Conservation (phyloP, 768 basidiomycete genomes). For the Pulveroboletus ravenelii region DNA sequence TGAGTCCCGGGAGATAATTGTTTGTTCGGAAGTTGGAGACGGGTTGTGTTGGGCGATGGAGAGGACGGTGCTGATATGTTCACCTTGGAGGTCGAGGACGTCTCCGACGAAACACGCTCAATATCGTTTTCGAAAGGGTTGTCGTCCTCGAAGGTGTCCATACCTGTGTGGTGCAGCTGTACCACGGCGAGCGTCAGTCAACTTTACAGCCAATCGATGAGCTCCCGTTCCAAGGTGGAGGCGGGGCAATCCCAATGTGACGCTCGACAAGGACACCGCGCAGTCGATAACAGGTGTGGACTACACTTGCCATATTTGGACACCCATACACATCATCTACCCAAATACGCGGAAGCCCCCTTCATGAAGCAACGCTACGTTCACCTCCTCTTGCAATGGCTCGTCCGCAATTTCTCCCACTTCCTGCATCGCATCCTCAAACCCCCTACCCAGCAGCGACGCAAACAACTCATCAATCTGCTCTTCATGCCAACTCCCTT, state of each 20-base stretch:
- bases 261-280: background rate
- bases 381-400: slow-evolving; percentile 29
- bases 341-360: slow-evolving; percentile 60
- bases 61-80: slow-evolving; percentile 52
- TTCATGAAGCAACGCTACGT: slow-evolving; percentile 26
- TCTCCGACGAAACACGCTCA: slow-evolving; percentile 33
- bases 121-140: slow-evolving; percentile 57
- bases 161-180: slow-evolving; percentile 3
- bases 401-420: slow-evolving; percentile 28
- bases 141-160: slow-evolving; percentile 54
- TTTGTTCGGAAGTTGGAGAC: slow-evolving; percentile 46
- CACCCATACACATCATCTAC: slow-evolving; percentile 27
- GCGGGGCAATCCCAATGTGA: background rate
- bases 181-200: background rate
- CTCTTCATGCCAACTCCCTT: slow-evolving; percentile 86
- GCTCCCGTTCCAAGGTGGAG: background rate
- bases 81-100: slow-evolving; percentile 34
- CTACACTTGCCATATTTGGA: slow-evolving; percentile 26
- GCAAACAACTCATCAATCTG: slow-evolving; percentile 94
- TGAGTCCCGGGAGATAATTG: slow-evolving; percentile 54
- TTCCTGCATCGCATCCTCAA: slow-evolving; percentile 36
- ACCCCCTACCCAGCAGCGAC: slow-evolving; percentile 77
- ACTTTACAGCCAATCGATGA: background rate
- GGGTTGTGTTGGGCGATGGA: slow-evolving; percentile 41
- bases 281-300: background rate